Conservation (phyloP, 139 green algal genomes). For the Tetraselmis chui region DNA sequence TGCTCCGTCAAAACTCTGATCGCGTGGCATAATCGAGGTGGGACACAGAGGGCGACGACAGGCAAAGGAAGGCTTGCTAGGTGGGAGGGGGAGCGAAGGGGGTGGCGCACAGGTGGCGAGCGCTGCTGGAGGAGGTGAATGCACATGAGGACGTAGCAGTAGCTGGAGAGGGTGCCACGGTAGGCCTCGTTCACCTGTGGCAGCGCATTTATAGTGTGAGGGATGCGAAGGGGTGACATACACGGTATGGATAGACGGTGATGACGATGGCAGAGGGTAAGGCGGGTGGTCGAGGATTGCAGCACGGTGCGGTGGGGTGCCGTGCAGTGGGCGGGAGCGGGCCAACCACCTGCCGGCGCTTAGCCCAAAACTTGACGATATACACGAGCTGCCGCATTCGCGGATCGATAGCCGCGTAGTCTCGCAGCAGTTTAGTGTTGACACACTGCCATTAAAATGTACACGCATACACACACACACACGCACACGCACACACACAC, state of each 20-base stretch:
- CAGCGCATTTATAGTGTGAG: no score
- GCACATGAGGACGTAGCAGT: conserved; percentile 89
- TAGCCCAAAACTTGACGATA: conserved; percentile 91
- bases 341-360: conserved; percentile 43
- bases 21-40: no score
- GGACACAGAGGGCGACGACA: background rate
- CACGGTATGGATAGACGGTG: no score
- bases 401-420: conserved; percentile 71
- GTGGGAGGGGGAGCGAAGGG: conserved; percentile 23
- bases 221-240: no score
- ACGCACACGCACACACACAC: no score
- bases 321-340: no score
- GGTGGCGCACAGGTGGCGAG: conserved; percentile 74
- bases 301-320: no score
- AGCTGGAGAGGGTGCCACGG: conserved; percentile 81
- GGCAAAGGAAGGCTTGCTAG: background rate
- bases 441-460: conserved; percentile 8
- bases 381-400: conserved; percentile 67
- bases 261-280: no score
- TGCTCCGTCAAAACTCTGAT: no score
- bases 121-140: conserved; percentile 76
- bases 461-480: no score
- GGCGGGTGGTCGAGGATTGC: no score
- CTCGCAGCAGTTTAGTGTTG: conserved; percentile 77
- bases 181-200: conserved; percentile 79